Conservation (phyloP, 2,329 filamentous ascomycete genomes). For the Aureobasidium sp. region DNA sequence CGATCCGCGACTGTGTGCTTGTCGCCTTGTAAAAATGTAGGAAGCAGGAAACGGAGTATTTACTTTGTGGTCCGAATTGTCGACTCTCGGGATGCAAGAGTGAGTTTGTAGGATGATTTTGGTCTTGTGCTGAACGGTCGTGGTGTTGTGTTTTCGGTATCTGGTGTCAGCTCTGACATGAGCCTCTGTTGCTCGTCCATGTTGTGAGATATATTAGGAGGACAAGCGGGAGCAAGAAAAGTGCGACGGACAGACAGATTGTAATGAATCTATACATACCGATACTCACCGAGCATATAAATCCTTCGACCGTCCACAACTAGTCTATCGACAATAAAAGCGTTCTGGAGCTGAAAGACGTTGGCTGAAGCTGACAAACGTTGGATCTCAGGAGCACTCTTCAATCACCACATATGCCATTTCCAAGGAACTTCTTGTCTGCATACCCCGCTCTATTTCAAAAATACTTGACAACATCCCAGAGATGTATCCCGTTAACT, state of each 20-base stretch:
- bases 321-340: neutral
- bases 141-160: neutral
- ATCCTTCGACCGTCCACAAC: neutral
- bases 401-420: no score
- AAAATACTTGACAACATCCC: neutral
- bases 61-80: neutral
- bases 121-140: neutral
- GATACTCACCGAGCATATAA: neutral
- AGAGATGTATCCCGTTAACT: neutral
- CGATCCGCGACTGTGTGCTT: no score
- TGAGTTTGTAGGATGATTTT: neutral
- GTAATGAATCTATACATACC: neutral
- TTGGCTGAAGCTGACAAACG: neutral
- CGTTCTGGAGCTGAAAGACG: neutral
- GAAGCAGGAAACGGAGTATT: neutral
- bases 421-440: neutral
- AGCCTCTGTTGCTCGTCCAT: neutral
- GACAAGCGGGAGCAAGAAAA: neutral
- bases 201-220: neutral
- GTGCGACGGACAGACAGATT: neutral
- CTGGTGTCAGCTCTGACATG: neutral
- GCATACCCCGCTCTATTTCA: neutral
- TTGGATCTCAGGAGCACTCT: neutral
- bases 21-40: neutral
- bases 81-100: neutral